phyloP scores from a whole-genome alignment of 306 rosid genomes.

The Phaseolus lunatus region DNA sequence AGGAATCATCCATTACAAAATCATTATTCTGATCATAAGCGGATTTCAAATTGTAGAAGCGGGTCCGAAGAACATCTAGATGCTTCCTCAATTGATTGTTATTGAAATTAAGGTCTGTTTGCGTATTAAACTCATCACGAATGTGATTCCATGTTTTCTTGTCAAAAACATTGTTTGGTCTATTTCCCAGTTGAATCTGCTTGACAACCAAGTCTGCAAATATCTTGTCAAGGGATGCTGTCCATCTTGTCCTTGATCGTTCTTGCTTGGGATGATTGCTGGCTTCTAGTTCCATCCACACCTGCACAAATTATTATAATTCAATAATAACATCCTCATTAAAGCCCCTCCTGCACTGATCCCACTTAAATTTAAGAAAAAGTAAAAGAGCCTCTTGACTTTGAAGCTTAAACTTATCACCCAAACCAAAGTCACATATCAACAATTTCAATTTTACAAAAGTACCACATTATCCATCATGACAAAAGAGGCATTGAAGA shows the following conservation, averaged over 20 bases:
- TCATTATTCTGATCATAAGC: conserved; percentile 73
- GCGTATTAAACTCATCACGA: conserved; percentile 78
- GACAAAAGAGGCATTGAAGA: conserved; percentile 11
- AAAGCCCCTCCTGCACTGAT: neutral
- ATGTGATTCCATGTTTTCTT: conserved; percentile 87
- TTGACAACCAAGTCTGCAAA: conserved; percentile 85
- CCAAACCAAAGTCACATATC: conserved; percentile 8
- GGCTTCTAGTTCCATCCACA: conserved; percentile 70
- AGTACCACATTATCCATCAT: neutral
- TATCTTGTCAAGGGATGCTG: conserved; percentile 83
- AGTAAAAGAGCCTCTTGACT: neutral
- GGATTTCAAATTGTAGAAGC: conserved; percentile 72
- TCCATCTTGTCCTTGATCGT: conserved; percentile 96
- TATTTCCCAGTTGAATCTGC: conserved; percentile 83
- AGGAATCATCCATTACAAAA: conserved; percentile 69
- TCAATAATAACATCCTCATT: conserved; percentile 31
- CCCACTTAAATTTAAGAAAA: conserved; percentile 6
- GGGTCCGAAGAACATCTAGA: conserved; percentile 85
- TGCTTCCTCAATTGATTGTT: conserved; percentile 93
- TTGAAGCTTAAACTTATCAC: conserved; percentile 29
- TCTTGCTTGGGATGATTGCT: conserved; percentile 69
- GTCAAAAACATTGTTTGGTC: conserved; percentile 83
- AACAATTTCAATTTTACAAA: conserved; percentile 9
- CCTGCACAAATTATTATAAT: conserved; percentile 36
- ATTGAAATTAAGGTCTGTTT: conserved; percentile 84